Conservation (phyloP, 352 stramenopile genomes). For the Globisporangium cederbergense region DNA sequence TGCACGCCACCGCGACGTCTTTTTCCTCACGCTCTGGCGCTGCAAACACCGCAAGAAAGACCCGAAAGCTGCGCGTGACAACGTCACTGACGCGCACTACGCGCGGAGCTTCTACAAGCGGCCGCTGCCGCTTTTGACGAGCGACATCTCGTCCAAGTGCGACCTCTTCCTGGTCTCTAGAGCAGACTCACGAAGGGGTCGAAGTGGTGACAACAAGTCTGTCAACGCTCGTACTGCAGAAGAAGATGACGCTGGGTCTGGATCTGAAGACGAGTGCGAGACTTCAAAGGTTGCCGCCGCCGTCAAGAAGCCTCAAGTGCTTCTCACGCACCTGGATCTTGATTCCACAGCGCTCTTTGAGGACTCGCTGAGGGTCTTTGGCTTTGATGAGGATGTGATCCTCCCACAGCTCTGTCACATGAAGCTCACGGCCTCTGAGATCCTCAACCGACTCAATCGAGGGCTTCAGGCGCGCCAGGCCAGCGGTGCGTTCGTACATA, state of each 20-base stretch:
- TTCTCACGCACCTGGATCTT: slow-evolving; percentile 12
- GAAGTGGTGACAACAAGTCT: not conserved
- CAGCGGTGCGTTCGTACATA: slow-evolving; percentile 20
- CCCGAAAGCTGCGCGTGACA: not conserved
- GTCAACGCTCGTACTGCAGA: not conserved
- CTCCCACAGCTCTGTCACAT: slow-evolving; percentile 50
- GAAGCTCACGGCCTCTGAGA: slow-evolving; percentile 51
- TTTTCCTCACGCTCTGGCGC: slow-evolving; percentile 44
- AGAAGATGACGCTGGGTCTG: not conserved
- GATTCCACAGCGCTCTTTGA: slow-evolving; percentile 16
- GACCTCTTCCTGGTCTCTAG: slow-evolving; percentile 19
- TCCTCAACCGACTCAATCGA: slow-evolving; percentile 50
- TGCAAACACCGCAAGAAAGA: slow-evolving; percentile 13
- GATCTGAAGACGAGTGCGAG: not conserved
- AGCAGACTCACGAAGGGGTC: not conserved
- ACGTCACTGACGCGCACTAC: slow-evolving; percentile 5
- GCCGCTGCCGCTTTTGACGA: slow-evolving; percentile 14
- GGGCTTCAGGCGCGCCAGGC: slow-evolving; percentile 25
- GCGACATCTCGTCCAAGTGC: slow-evolving; percentile 18
- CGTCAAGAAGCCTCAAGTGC: not conserved
- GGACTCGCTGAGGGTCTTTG: slow-evolving; percentile 21
- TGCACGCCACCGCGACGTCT: slow-evolving; percentile 22
- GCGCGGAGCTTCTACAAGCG: slow-evolving; percentile 17
- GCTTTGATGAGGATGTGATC: slow-evolving; percentile 40
- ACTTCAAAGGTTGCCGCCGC: not conserved